Percentiles rank a stretch among this genome's conserved stretches.
phyloP scores from a whole-genome alignment of 225 moss, liverwort and hornwort genomes.

The Polytrichum formosum region DNA sequence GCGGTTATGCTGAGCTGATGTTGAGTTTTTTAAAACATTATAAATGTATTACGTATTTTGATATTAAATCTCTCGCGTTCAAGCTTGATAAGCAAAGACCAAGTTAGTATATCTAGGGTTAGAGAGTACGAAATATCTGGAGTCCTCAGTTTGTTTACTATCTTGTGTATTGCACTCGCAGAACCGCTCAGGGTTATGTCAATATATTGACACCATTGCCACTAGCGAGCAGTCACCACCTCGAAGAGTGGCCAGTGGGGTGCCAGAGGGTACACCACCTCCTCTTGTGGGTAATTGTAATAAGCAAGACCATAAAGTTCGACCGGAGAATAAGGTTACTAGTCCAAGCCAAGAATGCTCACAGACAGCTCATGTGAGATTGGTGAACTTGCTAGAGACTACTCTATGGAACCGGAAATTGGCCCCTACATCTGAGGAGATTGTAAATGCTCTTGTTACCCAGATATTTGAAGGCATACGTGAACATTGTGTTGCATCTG shows the following conservation, averaged over 20 bases:
- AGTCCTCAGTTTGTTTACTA: too few relatives aligned
- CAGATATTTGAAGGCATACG: slow-evolving; percentile 96
- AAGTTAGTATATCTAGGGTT: not conserved
- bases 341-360: slow-evolving; percentile 42
- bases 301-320: slow-evolving; percentile 82
- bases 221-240: slow-evolving; percentile 61
- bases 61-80: too few relatives aligned
- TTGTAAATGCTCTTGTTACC: slow-evolving; percentile 85
- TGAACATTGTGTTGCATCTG: slow-evolving; percentile 84
- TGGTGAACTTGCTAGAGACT: slow-evolving; percentile 88
- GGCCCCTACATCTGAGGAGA: slow-evolving; percentile 87
- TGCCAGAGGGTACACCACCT: slow-evolving; percentile 46
- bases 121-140: too few relatives aligned
- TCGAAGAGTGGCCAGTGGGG: slow-evolving; percentile 24
- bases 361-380: slow-evolving; percentile 80
- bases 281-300: slow-evolving; percentile 49
- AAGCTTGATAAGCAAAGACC: too few relatives aligned
- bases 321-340: slow-evolving; percentile 66
- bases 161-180: slow-evolving; percentile 15
- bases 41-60: too few relatives aligned
- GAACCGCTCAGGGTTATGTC: slow-evolving; percentile 79
- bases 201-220: slow-evolving; percentile 72
- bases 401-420: slow-evolving; percentile 94
- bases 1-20: too few relatives aligned
- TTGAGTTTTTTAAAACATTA: too few relatives aligned